Conservation (phyloP, 805 yeast species). For the Yarrowia porcina region DNA sequence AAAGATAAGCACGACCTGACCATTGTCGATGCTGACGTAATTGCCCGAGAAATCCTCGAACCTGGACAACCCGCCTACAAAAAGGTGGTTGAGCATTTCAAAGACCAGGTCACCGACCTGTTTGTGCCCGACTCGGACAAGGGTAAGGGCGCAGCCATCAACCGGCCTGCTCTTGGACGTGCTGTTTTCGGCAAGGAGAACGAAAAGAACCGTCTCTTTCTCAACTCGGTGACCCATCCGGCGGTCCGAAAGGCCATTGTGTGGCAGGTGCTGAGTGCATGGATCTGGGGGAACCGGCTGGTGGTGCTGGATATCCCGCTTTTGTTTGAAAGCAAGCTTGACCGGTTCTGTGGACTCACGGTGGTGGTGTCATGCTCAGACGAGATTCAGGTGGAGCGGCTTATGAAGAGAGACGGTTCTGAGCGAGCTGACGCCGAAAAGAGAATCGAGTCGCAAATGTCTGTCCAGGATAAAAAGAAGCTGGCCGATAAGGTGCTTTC, state of each 20-base stretch:
- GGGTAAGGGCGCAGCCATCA: constrained; percentile 41
- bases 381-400: constrained; percentile 58
- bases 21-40: constrained; percentile 83
- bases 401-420: constrained; percentile 64
- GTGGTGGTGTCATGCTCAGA: constrained; percentile 64
- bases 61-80: constrained; percentile 75
- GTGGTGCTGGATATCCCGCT: constrained; percentile 88
- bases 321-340: constrained; percentile 74
- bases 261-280: constrained; percentile 53
- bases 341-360: constrained; percentile 65
- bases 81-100: constrained; percentile 60
- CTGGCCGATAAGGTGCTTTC: constrained; percentile 66
- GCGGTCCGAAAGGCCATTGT: constrained; percentile 70
- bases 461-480: constrained; percentile 52
- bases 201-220: constrained; percentile 46
- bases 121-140: constrained; percentile 42
- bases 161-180: constrained; percentile 72
- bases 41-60: constrained; percentile 80
- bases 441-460: constrained; percentile 76
- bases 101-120: constrained; percentile 49
- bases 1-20: constrained; percentile 50
- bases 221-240: constrained; percentile 84
- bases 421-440: constrained; percentile 61
- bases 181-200: constrained; percentile 69
- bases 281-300: constrained; percentile 53